Evolutionary conservation across 78 protist species (phyloP).

Genomic region (Anaeramoeba flamelloides): DNA sequence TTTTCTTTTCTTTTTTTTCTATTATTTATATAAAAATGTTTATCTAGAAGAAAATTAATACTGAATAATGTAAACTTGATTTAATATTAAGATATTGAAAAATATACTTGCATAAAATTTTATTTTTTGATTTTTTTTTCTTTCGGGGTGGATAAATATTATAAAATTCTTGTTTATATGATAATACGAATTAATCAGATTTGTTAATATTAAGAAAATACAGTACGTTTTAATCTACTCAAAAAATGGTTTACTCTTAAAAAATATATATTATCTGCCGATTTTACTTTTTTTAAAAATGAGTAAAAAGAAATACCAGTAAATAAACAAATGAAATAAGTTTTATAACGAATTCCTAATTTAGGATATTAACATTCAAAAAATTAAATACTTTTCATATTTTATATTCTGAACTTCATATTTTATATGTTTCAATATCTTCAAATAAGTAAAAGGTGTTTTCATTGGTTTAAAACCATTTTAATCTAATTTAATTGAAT

Average conservation of each 20-base stretch:
- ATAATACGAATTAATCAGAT: not conserved
- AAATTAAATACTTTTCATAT: no score
- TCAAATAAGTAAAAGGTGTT: no score
- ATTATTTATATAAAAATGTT: not conserved
- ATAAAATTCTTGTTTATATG: no score
- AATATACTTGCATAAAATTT: not conserved
- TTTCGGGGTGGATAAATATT: not conserved
- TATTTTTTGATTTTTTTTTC: not conserved
- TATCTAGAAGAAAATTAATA: not conserved
- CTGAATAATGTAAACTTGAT: not conserved
- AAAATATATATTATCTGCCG: not conserved
- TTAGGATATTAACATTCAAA: no score
- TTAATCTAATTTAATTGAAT: no score
- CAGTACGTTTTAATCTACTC: not conserved
- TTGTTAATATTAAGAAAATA: not conserved
- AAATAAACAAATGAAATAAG: no score
- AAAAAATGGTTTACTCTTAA: not conserved
- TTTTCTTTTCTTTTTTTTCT: constrained; percentile 5
- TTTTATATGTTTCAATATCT: no score
- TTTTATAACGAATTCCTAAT: no score
- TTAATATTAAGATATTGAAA: not conserved
- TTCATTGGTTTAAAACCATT: no score
- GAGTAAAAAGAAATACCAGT: not conserved
- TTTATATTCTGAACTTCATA: no score
- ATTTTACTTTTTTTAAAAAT: not conserved